Evolutionary conservation across 345 rosid species (phyloP), one percentile per base, ranked within the genome.

Genomic region (Murraya koenigii): DNA sequence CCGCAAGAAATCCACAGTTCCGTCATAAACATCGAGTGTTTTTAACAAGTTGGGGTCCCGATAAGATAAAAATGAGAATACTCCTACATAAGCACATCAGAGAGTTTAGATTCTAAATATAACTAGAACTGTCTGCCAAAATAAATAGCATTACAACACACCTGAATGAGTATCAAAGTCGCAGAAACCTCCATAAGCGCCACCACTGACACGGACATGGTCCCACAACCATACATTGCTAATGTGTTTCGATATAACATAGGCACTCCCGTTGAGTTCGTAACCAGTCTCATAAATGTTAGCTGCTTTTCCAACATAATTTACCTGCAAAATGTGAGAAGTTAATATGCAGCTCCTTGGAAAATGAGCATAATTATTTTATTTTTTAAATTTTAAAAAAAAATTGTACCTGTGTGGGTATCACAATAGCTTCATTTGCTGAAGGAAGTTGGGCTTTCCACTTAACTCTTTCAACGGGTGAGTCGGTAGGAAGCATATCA

Each of bases 201-300:
- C 99, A 36, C 99, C 99, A 38, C 98, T 92, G 49, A 95, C 97
- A 74, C 98, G 94, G 72, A 94, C 97, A 66, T 97, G 93, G 75
- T 96, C 97, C 99, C 99, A 96, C 88, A 96, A 83, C 99, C 99
- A 96, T 62, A 98, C 88, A 55, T 89, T 91, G 77, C 93, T 92
- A 70, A 96, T 92, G 81, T 92, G 77, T 80, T 92, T 94, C 69
- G 98, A 94, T 82, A 96, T 91, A 44, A 96, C 98, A 84, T 96
- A 92, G 32, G 97, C 90, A 85, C 98, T 96, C 74, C 99, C 99
- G 65, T 79, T 81, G 38, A 91, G 94, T 84, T 90, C 80, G 83
- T 96, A 96, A 39, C 97, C 98, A 1, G 89, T 85, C 69, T 86
- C 89, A 82, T 86, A 94, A 26, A 96, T 11, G 78, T 96, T 94